A percentile compares a stretch with the other conserved stretches of the same genome.
Evolutionary conservation across 192 early-diverging fungal genomes (phyloP).

Genomic region (Gaertneriomyces sp.): DNA sequence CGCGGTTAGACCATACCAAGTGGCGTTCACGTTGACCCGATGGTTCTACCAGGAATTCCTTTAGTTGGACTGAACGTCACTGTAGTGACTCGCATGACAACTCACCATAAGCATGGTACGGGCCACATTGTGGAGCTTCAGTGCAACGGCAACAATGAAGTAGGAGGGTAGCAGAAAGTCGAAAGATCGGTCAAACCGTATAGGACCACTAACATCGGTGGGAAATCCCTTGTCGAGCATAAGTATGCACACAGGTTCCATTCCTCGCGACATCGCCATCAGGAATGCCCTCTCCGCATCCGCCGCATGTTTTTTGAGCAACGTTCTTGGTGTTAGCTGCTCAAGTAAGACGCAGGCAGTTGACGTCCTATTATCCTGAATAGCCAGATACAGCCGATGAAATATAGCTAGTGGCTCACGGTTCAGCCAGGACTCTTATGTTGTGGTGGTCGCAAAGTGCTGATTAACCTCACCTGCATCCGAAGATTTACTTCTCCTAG

Average conservation of each 20-base stretch:
- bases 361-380: constrained; percentile 37
- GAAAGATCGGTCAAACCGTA: constrained; percentile 4
- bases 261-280: constrained; percentile 41
- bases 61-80: background rate
- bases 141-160: constrained; percentile 45
- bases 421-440: background rate
- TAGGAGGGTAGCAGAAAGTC: constrained; percentile 45
- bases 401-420: constrained; percentile 31
- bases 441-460: constrained; percentile 3
- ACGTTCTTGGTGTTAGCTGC: constrained; percentile 27
- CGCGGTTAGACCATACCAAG: constrained; percentile 54
- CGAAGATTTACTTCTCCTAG: constrained; percentile 40
- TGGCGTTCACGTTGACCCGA: constrained; percentile 40
- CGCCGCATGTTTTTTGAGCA: constrained; percentile 42
- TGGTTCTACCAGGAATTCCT: constrained; percentile 2
- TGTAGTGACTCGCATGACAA: background rate
- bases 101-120: constrained; percentile 51
- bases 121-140: constrained; percentile 46
- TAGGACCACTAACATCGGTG: constrained; percentile 47
- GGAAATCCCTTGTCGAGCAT: constrained; percentile 59
- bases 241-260: constrained; percentile 49
- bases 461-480: constrained; percentile 25
- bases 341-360: constrained; percentile 38
- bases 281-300: constrained; percentile 48
- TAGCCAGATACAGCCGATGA: constrained; percentile 41